A percentile compares a stretch with the other conserved stretches of the same genome.
Conservation (phyloP, 73 alveolate species). For the Breviolum minutum region DNA sequence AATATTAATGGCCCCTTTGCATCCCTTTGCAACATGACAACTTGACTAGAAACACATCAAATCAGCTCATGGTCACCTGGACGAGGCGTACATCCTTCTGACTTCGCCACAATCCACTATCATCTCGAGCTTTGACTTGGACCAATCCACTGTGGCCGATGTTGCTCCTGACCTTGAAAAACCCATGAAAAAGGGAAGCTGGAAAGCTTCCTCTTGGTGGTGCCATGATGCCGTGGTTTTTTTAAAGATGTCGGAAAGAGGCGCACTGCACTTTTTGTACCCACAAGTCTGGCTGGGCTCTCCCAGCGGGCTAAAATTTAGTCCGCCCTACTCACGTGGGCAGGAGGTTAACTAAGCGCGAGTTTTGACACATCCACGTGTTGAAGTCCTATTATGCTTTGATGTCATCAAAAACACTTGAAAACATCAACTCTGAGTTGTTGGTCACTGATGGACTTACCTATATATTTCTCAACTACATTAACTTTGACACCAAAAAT, state of each 20-base stretch:
- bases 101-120: slow-evolving; percentile 30
- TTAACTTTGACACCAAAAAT: background rate
- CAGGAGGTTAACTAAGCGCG: background rate
- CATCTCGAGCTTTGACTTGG: slow-evolving; percentile 23
- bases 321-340: background rate
- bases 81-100: slow-evolving; percentile 29
- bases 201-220: too few relatives aligned
- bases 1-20: too few relatives aligned
- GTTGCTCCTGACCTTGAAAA: slow-evolving; percentile 32
- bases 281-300: slow-evolving; percentile 16
- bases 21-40: too few relatives aligned
- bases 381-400: background rate
- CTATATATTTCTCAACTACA: background rate
- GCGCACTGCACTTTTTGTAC: background rate
- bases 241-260: too few relatives aligned
- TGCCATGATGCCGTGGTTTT: too few relatives aligned
- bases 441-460: background rate
- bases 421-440: too few relatives aligned
- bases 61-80: background rate
- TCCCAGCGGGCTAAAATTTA: background rate
- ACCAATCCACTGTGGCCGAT: slow-evolving; percentile 33
- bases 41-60: too few relatives aligned
- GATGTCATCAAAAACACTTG: too few relatives aligned
- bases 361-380: slow-evolving; percentile 1
- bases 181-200: too few relatives aligned